These are phyloP conservation scores for Naganishia onofrii DNA, from an alignment of 768 basidiomycete species.

Conservation along the genomic window DNA sequence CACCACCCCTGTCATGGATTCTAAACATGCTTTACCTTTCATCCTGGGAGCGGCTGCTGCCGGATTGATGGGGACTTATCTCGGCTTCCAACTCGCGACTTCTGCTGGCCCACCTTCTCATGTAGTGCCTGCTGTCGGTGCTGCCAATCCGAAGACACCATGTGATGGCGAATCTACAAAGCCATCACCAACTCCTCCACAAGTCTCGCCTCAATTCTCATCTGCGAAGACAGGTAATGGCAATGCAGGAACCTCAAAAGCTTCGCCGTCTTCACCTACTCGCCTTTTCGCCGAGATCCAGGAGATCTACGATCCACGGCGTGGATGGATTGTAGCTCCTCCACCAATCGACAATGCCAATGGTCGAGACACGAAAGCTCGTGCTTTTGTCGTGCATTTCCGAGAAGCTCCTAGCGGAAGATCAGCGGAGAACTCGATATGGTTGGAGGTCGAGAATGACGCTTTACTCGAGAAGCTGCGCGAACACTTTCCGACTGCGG, in stretches of 20 bases:
- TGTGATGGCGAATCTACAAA: not conserved
- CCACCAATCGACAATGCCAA: not conserved
- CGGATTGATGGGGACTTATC: not conserved
- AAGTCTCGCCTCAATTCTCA: not conserved
- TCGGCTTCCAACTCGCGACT: not conserved
- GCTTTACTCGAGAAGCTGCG: not conserved
- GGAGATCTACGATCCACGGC: not conserved
- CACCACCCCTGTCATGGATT: not conserved
- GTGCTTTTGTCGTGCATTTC: not conserved
- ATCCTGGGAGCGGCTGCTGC: not conserved
- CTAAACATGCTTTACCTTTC: not conserved
- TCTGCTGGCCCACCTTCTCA: too few species aligned
- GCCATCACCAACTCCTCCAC: not conserved
- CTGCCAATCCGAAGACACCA: too few species aligned
- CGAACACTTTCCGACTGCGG: not conserved
- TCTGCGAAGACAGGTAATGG: not conserved
- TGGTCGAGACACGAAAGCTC: not conserved
- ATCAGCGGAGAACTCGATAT: constrained; percentile 9
- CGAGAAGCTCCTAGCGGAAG: constrained; percentile 1
- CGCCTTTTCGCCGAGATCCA: not conserved
- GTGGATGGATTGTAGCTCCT: not conserved
- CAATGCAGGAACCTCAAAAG: not conserved
- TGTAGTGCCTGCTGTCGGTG: too few species aligned
- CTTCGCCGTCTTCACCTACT: not conserved
- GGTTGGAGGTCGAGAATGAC: not conserved